Evolutionary conservation across 805 yeast species (phyloP).

Genomic region (Isabelozyma pseudorhagii): DNA sequence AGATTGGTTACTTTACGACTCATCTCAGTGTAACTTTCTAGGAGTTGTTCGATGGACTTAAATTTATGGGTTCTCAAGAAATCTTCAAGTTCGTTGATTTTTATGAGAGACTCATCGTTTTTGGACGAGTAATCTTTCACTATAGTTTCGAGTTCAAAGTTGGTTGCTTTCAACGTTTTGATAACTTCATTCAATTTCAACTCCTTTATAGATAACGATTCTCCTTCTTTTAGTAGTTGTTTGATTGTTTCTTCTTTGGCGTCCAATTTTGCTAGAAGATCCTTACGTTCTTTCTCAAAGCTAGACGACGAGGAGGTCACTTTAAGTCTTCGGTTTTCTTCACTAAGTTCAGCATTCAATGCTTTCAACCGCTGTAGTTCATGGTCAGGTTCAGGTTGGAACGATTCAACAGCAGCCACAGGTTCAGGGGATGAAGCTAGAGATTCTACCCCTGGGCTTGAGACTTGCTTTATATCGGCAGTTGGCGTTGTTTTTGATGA

Average conservation of each 20-base stretch:
- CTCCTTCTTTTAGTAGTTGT: slow-evolving; percentile 73
- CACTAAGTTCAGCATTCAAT: neutral
- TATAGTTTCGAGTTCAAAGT: slow-evolving; percentile 26
- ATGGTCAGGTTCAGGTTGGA: neutral
- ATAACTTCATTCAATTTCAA: slow-evolving; percentile 63
- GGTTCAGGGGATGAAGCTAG: slow-evolving; percentile 1
- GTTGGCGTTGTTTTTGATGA: neutral
- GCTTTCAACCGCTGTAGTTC: neutral
- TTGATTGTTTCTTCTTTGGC: slow-evolving; percentile 62
- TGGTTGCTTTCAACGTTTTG: slow-evolving; percentile 49
- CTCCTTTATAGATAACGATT: slow-evolving; percentile 67
- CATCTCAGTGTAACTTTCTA: slow-evolving; percentile 14
- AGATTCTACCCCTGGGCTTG: neutral
- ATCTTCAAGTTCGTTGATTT: slow-evolving; percentile 38
- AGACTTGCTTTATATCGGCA: slow-evolving; percentile 1
- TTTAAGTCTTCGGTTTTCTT: slow-evolving; percentile 1
- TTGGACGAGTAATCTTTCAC: slow-evolving; percentile 26
- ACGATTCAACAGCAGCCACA: neutral
- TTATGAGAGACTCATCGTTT: slow-evolving; percentile 26
- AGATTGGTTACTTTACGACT: slow-evolving; percentile 9
- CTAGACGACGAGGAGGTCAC: neutral
- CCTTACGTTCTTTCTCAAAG: slow-evolving; percentile 8
- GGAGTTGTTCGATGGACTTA: slow-evolving; percentile 25
- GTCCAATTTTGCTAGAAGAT: slow-evolving; percentile 26
- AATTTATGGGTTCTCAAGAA: slow-evolving; percentile 24